phyloP scores from a whole-genome alignment of 2,329 filamentous ascomycete genomes.

The Alternaria ethzedia region DNA sequence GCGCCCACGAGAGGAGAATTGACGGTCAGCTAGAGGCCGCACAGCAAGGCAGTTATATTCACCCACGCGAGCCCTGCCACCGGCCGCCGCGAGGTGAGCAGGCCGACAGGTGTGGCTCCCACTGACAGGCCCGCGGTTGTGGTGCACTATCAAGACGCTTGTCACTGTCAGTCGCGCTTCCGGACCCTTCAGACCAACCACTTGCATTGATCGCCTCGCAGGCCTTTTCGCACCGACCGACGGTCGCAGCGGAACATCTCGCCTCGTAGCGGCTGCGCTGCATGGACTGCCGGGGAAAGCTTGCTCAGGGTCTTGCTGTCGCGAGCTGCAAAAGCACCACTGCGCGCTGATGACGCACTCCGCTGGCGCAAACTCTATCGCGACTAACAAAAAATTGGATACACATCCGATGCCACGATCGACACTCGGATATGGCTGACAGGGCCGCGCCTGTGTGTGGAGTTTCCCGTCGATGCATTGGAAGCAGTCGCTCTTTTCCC shows the following conservation, averaged over 20 bases:
- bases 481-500: slow-evolving; percentile 9
- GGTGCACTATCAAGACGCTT: slow-evolving; percentile 37
- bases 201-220: slow-evolving; percentile 20
- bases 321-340: slow-evolving; percentile 13
- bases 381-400: slow-evolving; percentile 9
- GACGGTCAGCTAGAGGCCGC: neutral
- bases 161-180: slow-evolving; percentile 41
- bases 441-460: slow-evolving; percentile 19
- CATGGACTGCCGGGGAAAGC: slow-evolving; percentile 23
- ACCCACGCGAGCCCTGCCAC: slow-evolving; percentile 13
- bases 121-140: slow-evolving; percentile 39
- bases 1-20: slow-evolving; percentile 1
- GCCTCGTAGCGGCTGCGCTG: slow-evolving; percentile 14
- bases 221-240: slow-evolving; percentile 20
- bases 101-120: slow-evolving; percentile 39
- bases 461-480: slow-evolving; percentile 18
- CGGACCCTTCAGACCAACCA: slow-evolving; percentile 35
- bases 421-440: slow-evolving; percentile 44
- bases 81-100: slow-evolving; percentile 20
- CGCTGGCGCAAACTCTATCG: slow-evolving; percentile 16
- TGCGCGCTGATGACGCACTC: slow-evolving; percentile 10
- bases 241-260: slow-evolving; percentile 20
- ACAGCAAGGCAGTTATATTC: slow-evolving; percentile 1
- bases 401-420: slow-evolving; percentile 38
- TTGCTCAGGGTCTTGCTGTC: slow-evolving; percentile 21